Base-by-base conservation (phyloP, 768 basidiomycete genomes). In the Lentinula aciculospora region DNA sequence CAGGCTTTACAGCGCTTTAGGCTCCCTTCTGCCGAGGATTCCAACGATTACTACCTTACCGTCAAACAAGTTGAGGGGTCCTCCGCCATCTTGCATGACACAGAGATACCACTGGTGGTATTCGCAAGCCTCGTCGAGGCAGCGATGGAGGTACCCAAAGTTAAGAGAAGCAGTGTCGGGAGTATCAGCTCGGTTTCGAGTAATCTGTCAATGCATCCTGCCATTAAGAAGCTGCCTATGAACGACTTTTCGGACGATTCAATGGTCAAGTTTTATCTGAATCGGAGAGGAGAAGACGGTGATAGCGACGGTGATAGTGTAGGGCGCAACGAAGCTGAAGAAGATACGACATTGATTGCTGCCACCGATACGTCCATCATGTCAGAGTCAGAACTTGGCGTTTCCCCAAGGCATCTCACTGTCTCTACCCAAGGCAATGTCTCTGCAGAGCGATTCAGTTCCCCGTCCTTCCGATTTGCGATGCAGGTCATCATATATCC, bases 171-270 rank as follows among this genome's bases (percentile, higher is more conserved):
- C 63, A 93, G 90, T 60, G 84, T 98, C 55, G 92, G 94, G 37
- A 95, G 92, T 68, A 95, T 99, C 64, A 93, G 86, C 65, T 95
- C 93, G n/a, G 77, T 99, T 23, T 81, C 89, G 32, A 94, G 92
- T 67, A 94, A 95, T 67, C 77, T 98, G 27, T 91, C 89, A 3
- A 88, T 92, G 83, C 92, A 98, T 67, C 95, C 96, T 17, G 95
- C 97, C 15, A 99, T 98, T 71, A 87, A 84, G 67, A 92, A 90
- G 68, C 75, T 98, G 39, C 85, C 90, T 45, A 96, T 97, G 93
- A 97, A 95, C 65, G 97, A 98, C 68, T 98, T 95, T 67, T 91
- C 91, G 42, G 97, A 99, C 63, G 97, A 98, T 67, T 94, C 94
- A 3, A 86, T 89, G 0, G 95, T 98, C 72, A 98, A 98, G 71